Evolutionary conservation across 2,329 filamentous ascomycete species (phyloP).

Genomic region (Lachnellula arida): DNA sequence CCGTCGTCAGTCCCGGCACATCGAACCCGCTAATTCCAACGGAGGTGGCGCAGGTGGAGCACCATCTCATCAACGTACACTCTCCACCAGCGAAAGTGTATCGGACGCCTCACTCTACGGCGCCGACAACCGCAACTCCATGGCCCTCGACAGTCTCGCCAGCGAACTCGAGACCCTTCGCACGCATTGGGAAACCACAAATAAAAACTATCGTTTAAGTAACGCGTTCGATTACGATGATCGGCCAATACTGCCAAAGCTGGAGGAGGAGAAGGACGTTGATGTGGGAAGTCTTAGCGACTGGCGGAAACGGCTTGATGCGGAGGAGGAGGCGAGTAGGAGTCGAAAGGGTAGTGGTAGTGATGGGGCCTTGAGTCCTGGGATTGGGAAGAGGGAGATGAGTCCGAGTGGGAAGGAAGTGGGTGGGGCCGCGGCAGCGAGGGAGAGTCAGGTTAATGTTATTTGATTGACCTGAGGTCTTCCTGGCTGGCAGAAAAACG

Average conservation of each 20-base stretch:
- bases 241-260: constrained; percentile 30
- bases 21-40: constrained; percentile 41
- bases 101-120: constrained; percentile 53
- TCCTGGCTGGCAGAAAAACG: too few relatives aligned
- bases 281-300: constrained; percentile 65
- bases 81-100: constrained; percentile 47
- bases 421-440: not conserved
- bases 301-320: constrained; percentile 75
- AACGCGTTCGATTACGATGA: constrained; percentile 75
- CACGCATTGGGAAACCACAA: constrained; percentile 91
- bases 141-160: constrained; percentile 84
- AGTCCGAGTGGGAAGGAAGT: constrained; percentile 27
- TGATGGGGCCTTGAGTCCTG: constrained; percentile 6
- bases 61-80: constrained; percentile 34
- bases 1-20: constrained; percentile 66
- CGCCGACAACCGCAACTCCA: constrained; percentile 51
- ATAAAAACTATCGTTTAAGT: constrained; percentile 89
- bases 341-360: constrained; percentile 21
- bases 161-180: constrained; percentile 87
- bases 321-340: constrained; percentile 30
- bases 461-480: constrained; percentile 7
- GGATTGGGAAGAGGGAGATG: constrained; percentile 21
- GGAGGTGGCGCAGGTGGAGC: constrained; percentile 4
- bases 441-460: constrained; percentile 16
- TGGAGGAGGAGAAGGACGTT: constrained; percentile 40